Evolutionary conservation across 192 early-diverging fungal genomes (phyloP).

Genomic region (Entrophospora sp.): DNA sequence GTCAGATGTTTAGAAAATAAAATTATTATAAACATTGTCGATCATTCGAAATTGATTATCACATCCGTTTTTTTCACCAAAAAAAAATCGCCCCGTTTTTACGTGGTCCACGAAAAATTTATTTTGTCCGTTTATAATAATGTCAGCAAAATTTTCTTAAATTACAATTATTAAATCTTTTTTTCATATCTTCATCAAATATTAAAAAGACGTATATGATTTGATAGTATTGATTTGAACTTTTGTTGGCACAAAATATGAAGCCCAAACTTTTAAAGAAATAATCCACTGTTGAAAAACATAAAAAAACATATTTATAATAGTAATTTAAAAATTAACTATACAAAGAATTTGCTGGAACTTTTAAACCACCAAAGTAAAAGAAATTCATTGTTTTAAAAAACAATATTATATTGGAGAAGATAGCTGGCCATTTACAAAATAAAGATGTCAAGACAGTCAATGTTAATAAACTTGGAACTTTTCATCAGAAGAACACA

Average conservation of each 20-base stretch:
- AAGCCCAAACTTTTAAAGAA: constrained; percentile 38
- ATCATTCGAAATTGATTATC: no score
- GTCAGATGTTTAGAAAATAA: no score
- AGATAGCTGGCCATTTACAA: constrained; percentile 38
- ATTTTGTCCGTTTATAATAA: no score
- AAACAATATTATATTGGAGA: constrained; percentile 43
- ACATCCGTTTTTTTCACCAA: no score
- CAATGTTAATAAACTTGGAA: constrained; percentile 27
- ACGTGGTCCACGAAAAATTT: no score
- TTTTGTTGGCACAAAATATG: constrained; percentile 38
- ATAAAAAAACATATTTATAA: not conserved
- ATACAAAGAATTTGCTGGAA: constrained; percentile 37
- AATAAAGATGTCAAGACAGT: constrained; percentile 46
- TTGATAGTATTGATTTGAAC: constrained; percentile 32
- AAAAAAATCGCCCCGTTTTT: no score
- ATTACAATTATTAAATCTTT: no score
- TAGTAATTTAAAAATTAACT: not conserved
- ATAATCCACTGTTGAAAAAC: not conserved
- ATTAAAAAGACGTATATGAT: not conserved
- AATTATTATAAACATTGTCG: no score
- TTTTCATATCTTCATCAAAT: not conserved
- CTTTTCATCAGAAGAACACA: constrained; percentile 44
- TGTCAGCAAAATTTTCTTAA: no score
- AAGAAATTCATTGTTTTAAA: constrained; percentile 43
- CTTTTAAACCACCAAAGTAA: constrained; percentile 39